phyloP scores from a whole-genome alignment of 345 rosid species.

The Microcos paniculata region DNA sequence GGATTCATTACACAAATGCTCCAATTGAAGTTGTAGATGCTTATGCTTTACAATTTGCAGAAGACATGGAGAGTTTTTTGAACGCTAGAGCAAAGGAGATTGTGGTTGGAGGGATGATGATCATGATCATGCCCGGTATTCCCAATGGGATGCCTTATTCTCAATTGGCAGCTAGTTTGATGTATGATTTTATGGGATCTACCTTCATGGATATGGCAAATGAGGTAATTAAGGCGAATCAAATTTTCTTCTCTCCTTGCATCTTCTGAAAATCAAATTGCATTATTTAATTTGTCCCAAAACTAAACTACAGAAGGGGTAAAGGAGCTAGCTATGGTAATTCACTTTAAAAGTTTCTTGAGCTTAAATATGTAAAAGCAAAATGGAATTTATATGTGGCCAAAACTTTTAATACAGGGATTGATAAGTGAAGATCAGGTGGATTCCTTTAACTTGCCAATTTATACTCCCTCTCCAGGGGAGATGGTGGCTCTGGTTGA shows the following conservation, averaged over 20 bases:
- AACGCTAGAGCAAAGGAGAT: constrained; percentile 23
- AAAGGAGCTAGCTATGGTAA: too few species aligned
- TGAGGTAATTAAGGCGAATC: constrained; percentile 41
- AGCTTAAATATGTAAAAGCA: too few species aligned
- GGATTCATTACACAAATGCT: constrained; percentile 25
- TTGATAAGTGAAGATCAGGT: constrained; percentile 32
- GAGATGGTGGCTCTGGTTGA: constrained; percentile 33
- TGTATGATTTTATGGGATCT: constrained; percentile 22
- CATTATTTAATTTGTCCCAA: too few species aligned
- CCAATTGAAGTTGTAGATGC: constrained; percentile 18
- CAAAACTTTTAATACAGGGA: constrained; percentile 39
- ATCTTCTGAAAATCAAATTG: too few species aligned
- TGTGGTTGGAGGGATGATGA: constrained; percentile 29
- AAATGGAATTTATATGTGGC: constrained; percentile 35
- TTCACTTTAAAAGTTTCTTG: too few species aligned
- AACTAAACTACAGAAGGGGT: too few species aligned
- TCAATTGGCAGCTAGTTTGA: constrained; percentile 23
- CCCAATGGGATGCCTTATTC: constrained; percentile 30
- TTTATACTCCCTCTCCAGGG: constrained; percentile 21
- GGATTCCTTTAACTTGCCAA: constrained; percentile 41
- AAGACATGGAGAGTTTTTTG: constrained; percentile 21
- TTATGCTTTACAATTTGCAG: constrained; percentile 25
- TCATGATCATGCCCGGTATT: constrained; percentile 21
- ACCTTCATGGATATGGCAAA: constrained; percentile 39
- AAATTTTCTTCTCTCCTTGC: constrained; percentile 35